phyloP scores from a whole-genome alignment of 2,329 filamentous ascomycete genomes.

The Sporothrix pallida region DNA sequence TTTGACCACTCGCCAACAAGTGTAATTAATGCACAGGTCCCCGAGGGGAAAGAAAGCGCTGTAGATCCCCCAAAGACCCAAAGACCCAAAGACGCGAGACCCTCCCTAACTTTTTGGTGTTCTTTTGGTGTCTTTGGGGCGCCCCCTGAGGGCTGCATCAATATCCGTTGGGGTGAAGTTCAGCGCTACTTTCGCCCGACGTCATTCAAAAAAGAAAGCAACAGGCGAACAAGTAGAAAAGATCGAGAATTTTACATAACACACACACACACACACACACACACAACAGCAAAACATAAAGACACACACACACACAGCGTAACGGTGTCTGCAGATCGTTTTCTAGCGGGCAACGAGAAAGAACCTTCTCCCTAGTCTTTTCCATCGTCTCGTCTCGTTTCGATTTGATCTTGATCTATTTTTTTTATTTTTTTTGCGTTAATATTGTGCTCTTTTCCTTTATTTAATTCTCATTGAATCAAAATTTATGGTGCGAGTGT shows the following conservation, averaged over 20 bases:
- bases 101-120: background rate
- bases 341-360: background rate
- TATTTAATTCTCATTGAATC: background rate
- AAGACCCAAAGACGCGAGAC: background rate
- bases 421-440: no score
- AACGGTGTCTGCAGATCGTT: background rate
- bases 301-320: background rate
- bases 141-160: background rate
- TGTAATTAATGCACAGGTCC: background rate
- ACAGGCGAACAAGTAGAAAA: background rate
- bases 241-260: background rate
- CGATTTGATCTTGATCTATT: background rate
- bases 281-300: background rate
- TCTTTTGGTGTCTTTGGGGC: background rate
- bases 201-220: background rate
- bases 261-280: background rate
- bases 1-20: background rate
- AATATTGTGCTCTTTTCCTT: no score
- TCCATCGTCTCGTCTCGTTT: background rate
- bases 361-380: background rate
- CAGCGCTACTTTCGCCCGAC: background rate
- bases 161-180: no score
- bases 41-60: background rate
- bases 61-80: background rate
- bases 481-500: background rate